Percentiles rank a stretch among this genome's conserved stretches.
Evolutionary conservation across 192 early-diverging fungal genomes (phyloP).

Genomic region (Bifiguratus adelaidae): DNA sequence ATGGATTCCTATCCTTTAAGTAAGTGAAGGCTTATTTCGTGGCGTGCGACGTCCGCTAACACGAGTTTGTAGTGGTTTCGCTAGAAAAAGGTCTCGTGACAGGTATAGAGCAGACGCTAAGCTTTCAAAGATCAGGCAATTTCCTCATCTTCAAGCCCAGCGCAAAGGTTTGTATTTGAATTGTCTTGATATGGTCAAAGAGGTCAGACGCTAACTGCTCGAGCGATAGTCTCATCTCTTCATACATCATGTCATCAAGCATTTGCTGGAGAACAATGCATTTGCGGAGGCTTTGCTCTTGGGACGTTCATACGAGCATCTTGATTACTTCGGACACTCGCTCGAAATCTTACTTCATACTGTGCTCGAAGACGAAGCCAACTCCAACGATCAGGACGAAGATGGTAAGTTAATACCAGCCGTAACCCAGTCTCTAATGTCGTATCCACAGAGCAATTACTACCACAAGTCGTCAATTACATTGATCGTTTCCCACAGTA

Average conservation of each 20-base stretch:
- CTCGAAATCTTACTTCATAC: conserved; percentile 88
- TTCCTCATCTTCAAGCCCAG: conserved; percentile 48
- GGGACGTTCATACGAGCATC: conserved; percentile 54
- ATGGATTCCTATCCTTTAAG: conserved; percentile 74
- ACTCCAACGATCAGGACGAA: conserved; percentile 25
- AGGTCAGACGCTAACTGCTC: background rate
- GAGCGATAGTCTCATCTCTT: conserved; percentile 60
- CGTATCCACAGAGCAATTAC: no score
- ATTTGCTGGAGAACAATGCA: conserved; percentile 28
- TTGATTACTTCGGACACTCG: conserved; percentile 85
- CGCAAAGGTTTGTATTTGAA: conserved; percentile 51
- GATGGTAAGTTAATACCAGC: conserved; percentile 26
- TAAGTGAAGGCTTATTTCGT: conserved; percentile 21
- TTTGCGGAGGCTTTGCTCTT: conserved; percentile 48
- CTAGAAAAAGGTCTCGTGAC: conserved; percentile 62
- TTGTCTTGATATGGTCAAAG: background rate
- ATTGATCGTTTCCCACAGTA: conserved; percentile 70
- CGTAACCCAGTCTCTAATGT: no score
- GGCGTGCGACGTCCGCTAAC: no score
- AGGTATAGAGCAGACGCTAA: conserved; percentile 62
- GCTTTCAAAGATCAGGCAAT: conserved; percentile 39
- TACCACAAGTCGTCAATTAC: conserved; percentile 65
- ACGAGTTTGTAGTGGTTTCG: conserved; percentile 55
- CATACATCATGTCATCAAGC: conserved; percentile 53
- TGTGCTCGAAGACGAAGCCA: conserved; percentile 77